Evolutionary conservation across 306 rosid species (phyloP).

Genomic region (Quercus berberidifolia): DNA sequence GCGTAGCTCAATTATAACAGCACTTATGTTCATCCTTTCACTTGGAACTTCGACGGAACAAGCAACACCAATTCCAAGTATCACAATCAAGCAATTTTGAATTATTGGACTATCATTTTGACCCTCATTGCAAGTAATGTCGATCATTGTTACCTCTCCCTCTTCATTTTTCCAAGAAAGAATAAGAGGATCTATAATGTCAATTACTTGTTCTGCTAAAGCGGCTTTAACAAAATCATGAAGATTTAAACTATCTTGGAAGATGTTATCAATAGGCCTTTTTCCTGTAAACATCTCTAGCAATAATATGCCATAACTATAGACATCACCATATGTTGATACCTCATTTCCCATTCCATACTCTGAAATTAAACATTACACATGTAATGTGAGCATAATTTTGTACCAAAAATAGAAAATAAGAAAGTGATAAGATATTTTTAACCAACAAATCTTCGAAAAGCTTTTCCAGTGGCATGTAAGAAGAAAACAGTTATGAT

Average conservation of each 20-base stretch:
- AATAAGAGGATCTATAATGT: neutral
- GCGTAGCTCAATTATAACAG: neutral
- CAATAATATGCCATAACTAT: too few species aligned
- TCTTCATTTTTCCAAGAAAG: neutral
- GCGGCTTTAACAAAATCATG: neutral
- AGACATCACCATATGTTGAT: too few species aligned
- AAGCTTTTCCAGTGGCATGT: too few species aligned
- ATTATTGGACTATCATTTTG: neutral
- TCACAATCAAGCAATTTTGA: too few species aligned
- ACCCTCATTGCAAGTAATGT: neutral
- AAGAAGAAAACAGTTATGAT: too few species aligned
- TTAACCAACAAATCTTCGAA: too few species aligned
- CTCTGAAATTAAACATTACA: too few species aligned
- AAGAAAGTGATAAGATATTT: too few species aligned
- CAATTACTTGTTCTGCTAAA: neutral
- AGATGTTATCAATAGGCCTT: neutral
- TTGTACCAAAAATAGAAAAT: too few species aligned
- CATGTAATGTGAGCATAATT: too few species aligned
- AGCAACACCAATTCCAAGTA: neutral
- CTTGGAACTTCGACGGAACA: neutral
- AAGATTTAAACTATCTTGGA: neutral
- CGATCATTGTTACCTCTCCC: neutral
- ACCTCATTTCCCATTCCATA: too few species aligned
- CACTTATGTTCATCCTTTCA: neutral
- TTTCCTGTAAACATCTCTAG: too few species aligned